Percentiles rank a stretch among this genome's conserved stretches.
These are phyloP conservation scores for Takakia lepidozioides DNA, from an alignment of 225 moss, liverwort and hornwort species.

Conservation along the genomic window DNA sequence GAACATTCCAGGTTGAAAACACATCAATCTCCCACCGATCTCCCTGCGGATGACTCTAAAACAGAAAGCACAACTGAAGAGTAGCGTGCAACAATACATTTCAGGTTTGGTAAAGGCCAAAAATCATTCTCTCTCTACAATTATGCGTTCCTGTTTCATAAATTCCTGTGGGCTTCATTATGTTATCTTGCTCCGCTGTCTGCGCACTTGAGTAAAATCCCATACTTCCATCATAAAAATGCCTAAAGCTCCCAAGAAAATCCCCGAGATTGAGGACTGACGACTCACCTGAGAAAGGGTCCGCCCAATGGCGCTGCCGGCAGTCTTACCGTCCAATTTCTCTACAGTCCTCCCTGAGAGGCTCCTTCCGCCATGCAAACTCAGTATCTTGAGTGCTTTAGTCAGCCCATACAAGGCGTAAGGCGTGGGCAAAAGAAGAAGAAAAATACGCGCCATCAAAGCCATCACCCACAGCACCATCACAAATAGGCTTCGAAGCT, in stretches of 20 bases:
- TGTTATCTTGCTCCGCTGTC: too few relatives aligned
- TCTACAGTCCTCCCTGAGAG: neutral
- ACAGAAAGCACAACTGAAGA: too few relatives aligned
- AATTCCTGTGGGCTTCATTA: too few relatives aligned
- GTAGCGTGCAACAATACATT: too few relatives aligned
- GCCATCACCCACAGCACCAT: constrained; percentile 41
- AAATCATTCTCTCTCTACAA: neutral
- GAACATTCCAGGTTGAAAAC: neutral
- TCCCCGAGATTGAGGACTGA: neutral
- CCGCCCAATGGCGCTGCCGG: constrained; percentile 40
- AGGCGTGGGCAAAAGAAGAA: constrained; percentile 38
- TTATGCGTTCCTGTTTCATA: neutral
- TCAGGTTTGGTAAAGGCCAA: neutral
- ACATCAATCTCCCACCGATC: neutral
- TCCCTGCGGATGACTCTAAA: too few relatives aligned
- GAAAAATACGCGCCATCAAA: constrained; percentile 29
- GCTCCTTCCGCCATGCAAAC: constrained; percentile 12
- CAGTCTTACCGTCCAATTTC: neutral
- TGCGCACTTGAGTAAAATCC: neutral
- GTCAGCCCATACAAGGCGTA: constrained; percentile 30
- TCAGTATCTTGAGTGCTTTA: constrained; percentile 14
- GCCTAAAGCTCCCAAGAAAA: neutral
- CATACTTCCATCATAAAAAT: neutral
- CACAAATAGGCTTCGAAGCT: constrained; percentile 23
- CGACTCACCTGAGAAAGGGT: constrained; percentile 50